Conservation (phyloP, 192 early-diverging fungal genomes). For the Funneliformis mosseae region DNA sequence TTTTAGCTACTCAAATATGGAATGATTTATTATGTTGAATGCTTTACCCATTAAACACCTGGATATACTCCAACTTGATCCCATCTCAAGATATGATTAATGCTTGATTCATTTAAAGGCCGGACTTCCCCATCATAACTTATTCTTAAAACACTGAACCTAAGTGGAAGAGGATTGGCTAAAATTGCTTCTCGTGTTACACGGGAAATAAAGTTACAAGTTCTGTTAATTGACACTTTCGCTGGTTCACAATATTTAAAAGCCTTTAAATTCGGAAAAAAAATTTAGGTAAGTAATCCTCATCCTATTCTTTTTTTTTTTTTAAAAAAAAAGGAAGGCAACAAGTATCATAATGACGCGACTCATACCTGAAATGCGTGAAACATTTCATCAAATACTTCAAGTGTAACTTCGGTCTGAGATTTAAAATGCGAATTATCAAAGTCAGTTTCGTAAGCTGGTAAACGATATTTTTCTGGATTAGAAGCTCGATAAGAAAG, state of each 20-base stretch:
- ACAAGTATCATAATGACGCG: too few relatives aligned
- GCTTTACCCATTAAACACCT: background rate
- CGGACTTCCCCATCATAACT: background rate
- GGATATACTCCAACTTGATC: background rate
- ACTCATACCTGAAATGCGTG: slow-evolving; percentile 48
- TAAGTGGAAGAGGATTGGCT: background rate
- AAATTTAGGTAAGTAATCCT: too few relatives aligned
- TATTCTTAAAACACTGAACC: background rate
- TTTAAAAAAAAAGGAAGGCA: too few relatives aligned
- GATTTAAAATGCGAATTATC: slow-evolving; percentile 19
- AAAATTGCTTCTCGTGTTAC: background rate
- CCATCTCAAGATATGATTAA: background rate
- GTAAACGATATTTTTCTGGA: slow-evolving; percentile 12
- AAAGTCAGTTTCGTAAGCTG: background rate
- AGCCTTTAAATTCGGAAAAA: background rate
- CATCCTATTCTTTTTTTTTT: too few relatives aligned
- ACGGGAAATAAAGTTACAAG: background rate
- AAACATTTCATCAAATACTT: slow-evolving; percentile 52
- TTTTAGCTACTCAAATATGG: too few relatives aligned
- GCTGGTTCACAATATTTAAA: background rate
- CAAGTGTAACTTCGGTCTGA: slow-evolving; percentile 40
- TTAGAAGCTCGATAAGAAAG: slow-evolving; percentile 43
- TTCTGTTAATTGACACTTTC: background rate
- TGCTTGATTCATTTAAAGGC: background rate
- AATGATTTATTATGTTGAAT: too few relatives aligned